phyloP scores from a whole-genome alignment of 257 asterid genomes.

The Orobanche coerulescens region DNA sequence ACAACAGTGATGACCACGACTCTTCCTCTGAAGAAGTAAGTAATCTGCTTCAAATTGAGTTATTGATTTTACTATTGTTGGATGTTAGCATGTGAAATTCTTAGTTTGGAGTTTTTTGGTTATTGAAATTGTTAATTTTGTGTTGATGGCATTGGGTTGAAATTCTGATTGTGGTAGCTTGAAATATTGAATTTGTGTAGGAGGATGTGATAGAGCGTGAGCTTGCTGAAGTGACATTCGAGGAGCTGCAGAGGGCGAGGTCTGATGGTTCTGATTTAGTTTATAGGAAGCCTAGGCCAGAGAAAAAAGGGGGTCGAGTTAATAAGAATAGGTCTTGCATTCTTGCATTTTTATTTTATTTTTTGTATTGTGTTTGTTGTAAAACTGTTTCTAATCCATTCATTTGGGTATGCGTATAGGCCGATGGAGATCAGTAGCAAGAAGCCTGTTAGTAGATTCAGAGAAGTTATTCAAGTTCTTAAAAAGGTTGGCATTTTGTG shows the following conservation, averaged over 20 bases:
- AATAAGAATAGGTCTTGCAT: slow-evolving; percentile 64
- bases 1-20: slow-evolving; percentile 34
- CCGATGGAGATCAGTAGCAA: slow-evolving; percentile 86
- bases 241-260: slow-evolving; percentile 73
- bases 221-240: slow-evolving; percentile 81
- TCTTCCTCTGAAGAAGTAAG: slow-evolving; percentile 53
- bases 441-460: slow-evolving; percentile 68
- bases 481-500: slow-evolving; percentile 61
- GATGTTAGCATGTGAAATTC: no score
- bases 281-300: slow-evolving; percentile 33
- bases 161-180: no score
- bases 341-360: no score
- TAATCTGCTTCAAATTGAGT: neutral
- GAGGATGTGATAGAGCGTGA: slow-evolving; percentile 55
- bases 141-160: no score
- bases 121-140: no score
- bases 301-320: slow-evolving; percentile 52
- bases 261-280: slow-evolving; percentile 76
- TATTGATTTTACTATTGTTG: no score
- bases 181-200: slow-evolving; percentile 22
- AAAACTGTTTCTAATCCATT: no score
- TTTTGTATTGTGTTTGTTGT: no score
- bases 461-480: slow-evolving; percentile 75
- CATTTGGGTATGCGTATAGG: slow-evolving; percentile 29
- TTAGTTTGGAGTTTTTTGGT: no score